Percentiles rank a stretch among this genome's conserved stretches.
Evolutionary conservation across 2,329 filamentous ascomycete species (phyloP).

Genomic region (Fusarium graminum): DNA sequence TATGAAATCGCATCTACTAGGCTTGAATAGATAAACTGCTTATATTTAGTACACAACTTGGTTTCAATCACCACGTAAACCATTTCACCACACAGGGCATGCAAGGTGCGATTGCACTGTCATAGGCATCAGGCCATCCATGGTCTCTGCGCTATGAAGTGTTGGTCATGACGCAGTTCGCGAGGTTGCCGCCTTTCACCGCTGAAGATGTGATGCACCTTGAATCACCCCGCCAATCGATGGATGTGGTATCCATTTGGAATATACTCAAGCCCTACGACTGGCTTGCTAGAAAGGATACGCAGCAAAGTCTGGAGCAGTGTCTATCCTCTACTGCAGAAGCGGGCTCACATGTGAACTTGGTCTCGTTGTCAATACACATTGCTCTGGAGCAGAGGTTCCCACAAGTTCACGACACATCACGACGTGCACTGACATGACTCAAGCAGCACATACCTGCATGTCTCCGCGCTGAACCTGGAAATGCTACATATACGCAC

Average conservation of each 20-base stretch:
- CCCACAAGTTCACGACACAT: conserved; percentile 10
- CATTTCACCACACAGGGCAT: not conserved
- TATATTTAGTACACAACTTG: not conserved
- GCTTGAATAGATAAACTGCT: too few relatives aligned
- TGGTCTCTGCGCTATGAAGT: not conserved
- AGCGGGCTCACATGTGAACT: not conserved
- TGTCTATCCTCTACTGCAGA: not conserved
- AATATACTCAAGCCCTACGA: not conserved
- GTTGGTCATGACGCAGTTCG: conserved; percentile 8
- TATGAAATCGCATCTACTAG: too few relatives aligned
- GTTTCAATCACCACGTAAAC: not conserved
- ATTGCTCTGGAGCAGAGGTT: conserved; percentile 3
- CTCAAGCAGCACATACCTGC: conserved; percentile 14
- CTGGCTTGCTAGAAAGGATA: not conserved
- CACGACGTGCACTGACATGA: conserved; percentile 24
- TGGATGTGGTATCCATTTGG: not conserved
- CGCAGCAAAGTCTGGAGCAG: not conserved
- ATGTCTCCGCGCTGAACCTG: conserved; percentile 1
- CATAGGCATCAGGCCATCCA: not conserved
- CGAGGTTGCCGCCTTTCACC: conserved; percentile 1
- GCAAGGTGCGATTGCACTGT: not conserved
- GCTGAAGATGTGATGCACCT: conserved; percentile 4
- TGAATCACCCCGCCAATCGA: conserved; percentile 14
- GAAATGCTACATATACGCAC: not conserved
- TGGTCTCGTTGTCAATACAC: not conserved